Evolutionary conservation across 371 early-diverging fungal species (phyloP).

Genomic region (Dinochytrium kinnereticum): DNA sequence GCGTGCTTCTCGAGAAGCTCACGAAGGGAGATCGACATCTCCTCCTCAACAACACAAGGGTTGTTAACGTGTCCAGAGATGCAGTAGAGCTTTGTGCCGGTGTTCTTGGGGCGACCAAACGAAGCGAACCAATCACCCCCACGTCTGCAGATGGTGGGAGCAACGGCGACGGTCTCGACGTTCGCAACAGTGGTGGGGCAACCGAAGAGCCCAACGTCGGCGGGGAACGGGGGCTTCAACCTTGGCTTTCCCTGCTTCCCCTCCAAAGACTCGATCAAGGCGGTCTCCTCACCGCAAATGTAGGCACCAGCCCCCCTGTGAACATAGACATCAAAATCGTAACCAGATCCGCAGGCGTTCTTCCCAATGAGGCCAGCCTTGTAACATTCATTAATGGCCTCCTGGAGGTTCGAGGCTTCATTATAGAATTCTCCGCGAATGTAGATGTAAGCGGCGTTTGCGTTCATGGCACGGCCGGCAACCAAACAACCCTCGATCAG

Average conservation of each 20-base stretch:
- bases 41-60: constrained; percentile 97
- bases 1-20: constrained; percentile 96
- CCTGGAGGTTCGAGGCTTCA: constrained; percentile 93
- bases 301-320: constrained; percentile 97
- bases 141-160: constrained; percentile 92
- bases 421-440: constrained; percentile 98
- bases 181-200: constrained; percentile 98
- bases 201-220: constrained; percentile 97
- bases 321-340: constrained; percentile 95
- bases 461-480: constrained; percentile 97
- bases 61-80: constrained; percentile 97
- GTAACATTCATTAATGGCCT: constrained; percentile 97
- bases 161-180: constrained; percentile 97
- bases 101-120: constrained; percentile 92
- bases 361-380: constrained; percentile 95
- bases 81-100: constrained; percentile 96
- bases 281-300: constrained; percentile 98
- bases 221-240: constrained; percentile 98
- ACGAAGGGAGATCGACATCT: constrained; percentile 94
- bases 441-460: constrained; percentile 96
- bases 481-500: constrained; percentile 95
- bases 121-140: constrained; percentile 94
- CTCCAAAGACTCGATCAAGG: constrained; percentile 96
- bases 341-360: constrained; percentile 96
- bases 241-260: constrained; percentile 98